These are phyloP conservation scores for Phytophthora lateralis DNA, from an alignment of 352 stramenopile species.

Conservation along the genomic window DNA sequence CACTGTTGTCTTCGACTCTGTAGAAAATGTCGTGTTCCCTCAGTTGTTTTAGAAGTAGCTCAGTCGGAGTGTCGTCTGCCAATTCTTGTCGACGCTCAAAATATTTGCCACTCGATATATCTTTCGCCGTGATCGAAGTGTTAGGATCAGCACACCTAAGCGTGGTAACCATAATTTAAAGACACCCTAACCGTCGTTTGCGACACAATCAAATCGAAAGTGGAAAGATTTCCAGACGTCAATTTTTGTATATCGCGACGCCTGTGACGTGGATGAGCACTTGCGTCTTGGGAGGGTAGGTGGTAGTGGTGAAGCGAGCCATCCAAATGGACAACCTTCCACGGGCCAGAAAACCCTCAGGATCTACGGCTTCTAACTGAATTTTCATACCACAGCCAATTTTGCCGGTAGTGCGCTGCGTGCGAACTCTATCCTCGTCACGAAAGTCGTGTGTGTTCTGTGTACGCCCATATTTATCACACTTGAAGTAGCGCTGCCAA, in stretches of 20 bases:
- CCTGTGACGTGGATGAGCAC: constrained; percentile 1
- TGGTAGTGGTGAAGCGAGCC: constrained; percentile 1
- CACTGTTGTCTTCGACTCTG: not conserved
- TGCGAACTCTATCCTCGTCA: not conserved
- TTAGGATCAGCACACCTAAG: not conserved
- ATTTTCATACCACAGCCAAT: constrained; percentile 14
- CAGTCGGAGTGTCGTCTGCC: not conserved
- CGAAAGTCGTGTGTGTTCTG: constrained; percentile 1
- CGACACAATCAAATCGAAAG: not conserved
- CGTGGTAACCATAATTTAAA: not conserved
- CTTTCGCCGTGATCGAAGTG: not conserved
- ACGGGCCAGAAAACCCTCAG: not conserved
- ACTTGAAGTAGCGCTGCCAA: constrained; percentile 7
- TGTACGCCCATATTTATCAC: not conserved
- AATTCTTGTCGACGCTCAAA: not conserved
- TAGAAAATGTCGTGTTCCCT: not conserved
- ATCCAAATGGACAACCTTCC: constrained; percentile 5
- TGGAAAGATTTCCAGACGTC: not conserved
- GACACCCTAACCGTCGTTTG: constrained; percentile 1
- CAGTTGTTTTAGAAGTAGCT: not conserved
- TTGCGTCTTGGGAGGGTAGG: not conserved
- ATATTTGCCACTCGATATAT: not conserved
- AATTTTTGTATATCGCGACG: not conserved
- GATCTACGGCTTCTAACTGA: not conserved
- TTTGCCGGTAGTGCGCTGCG: not conserved